These are phyloP conservation scores for Yamadazyma ubonensis DNA, from an alignment of 805 yeast species.

Conservation along the genomic window DNA sequence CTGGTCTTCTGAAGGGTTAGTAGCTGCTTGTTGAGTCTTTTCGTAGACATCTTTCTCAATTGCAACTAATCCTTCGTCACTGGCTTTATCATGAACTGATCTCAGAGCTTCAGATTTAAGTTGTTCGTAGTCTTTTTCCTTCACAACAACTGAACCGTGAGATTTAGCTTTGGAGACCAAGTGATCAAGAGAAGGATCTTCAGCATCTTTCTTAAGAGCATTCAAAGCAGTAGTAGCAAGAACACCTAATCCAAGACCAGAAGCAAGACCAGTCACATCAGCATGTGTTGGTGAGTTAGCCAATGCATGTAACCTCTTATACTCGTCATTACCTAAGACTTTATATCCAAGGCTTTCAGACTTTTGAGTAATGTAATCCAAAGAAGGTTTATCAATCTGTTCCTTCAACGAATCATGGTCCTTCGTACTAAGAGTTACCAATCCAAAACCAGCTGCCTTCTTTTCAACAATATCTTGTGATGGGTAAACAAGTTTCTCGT, in stretches of 20 bases:
- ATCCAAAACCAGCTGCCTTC: conserved; percentile 15
- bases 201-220: conserved; percentile 3
- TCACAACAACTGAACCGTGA: conserved; percentile 2
- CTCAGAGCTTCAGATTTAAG: conserved; percentile 1
- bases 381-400: conserved; percentile 19
- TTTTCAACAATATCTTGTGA: conserved; percentile 17
- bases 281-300: conserved; percentile 16
- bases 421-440: conserved; percentile 4
- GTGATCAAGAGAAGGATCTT: conserved; percentile 6
- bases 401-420: conserved; percentile 9
- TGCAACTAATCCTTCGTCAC: conserved; percentile 20
- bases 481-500: conserved; percentile 13
- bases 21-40: conserved; percentile 7
- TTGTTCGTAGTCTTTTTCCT: not conserved
- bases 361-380: conserved; percentile 24
- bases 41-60: conserved; percentile 14
- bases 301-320: conserved; percentile 3
- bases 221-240: conserved; percentile 2
- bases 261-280: conserved; percentile 7
- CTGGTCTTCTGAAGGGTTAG: conserved; percentile 5
- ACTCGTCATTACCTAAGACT: conserved; percentile 12
- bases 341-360: conserved; percentile 16
- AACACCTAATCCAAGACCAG: conserved; percentile 10
- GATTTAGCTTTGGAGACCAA: conserved; percentile 2
- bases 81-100: conserved; percentile 1